These are phyloP conservation scores for Nepenthes alata DNA, from an alignment of 179 eudicot genomes.

Conservation along the genomic window DNA sequence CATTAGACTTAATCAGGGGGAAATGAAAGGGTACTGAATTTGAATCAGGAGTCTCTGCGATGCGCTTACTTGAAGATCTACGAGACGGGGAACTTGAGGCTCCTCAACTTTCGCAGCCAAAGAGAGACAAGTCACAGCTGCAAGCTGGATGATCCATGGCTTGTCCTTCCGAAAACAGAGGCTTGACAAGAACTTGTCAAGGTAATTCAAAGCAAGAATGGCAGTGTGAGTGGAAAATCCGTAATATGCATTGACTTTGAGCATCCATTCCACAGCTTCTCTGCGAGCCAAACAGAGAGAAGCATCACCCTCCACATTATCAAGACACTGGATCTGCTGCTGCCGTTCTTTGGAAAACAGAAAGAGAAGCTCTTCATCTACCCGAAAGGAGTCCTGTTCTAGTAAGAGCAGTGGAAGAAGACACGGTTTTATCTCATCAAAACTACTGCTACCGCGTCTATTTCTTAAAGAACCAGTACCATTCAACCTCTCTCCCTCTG, in stretches of 20 bases:
- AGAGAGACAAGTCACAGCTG: slow-evolving; percentile 81
- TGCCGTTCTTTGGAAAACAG: slow-evolving; percentile 42
- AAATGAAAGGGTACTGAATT: too few species aligned
- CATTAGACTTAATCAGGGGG: too few species aligned
- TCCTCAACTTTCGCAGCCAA: slow-evolving; percentile 96
- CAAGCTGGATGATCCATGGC: slow-evolving; percentile 79
- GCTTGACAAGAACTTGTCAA: slow-evolving; percentile 44
- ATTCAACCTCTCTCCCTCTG: not conserved
- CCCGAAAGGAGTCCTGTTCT: slow-evolving; percentile 44
- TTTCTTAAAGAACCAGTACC: not conserved
- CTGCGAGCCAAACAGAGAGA: slow-evolving; percentile 20
- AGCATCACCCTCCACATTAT: not conserved
- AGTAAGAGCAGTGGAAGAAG: slow-evolving; percentile 20
- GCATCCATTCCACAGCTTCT: slow-evolving; percentile 35
- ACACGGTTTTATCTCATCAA: not conserved
- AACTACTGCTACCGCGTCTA: too few species aligned
- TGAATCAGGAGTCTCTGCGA: too few species aligned
- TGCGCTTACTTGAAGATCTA: slow-evolving; percentile 63
- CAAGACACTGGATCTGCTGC: slow-evolving; percentile 1
- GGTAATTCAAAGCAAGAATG: slow-evolving; percentile 53
- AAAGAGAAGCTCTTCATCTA: slow-evolving; percentile 53
- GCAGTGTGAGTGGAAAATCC: slow-evolving; percentile 57
- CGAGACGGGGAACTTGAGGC: slow-evolving; percentile 56
- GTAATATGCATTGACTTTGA: slow-evolving; percentile 27
- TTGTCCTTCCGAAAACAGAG: slow-evolving; percentile 28